phyloP scores from a whole-genome alignment of 2,329 filamentous ascomycete genomes.

The Colletotrichum plurivorum region DNA sequence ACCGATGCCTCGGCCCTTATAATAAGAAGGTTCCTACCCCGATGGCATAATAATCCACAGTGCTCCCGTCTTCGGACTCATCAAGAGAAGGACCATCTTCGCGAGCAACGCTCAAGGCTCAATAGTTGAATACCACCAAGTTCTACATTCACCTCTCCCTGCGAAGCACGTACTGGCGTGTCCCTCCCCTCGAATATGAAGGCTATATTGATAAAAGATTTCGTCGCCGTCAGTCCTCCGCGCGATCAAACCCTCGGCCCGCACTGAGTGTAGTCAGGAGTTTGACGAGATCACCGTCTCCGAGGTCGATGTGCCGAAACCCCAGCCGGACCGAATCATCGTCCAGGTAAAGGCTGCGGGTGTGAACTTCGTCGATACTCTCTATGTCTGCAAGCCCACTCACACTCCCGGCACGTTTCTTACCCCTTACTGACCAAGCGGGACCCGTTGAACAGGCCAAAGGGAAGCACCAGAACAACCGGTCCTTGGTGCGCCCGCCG shows the following conservation, averaged over 20 bases:
- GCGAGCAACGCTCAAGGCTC: too few relatives aligned
- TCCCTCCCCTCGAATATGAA: constrained; percentile 43
- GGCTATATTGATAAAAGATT: constrained; percentile 47
- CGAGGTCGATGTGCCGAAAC: constrained; percentile 42
- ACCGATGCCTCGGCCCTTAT: constrained; percentile 12
- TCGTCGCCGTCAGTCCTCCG: constrained; percentile 41
- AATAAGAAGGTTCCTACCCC: too few relatives aligned
- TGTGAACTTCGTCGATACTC: constrained; percentile 72
- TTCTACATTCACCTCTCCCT: not conserved
- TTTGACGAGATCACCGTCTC: constrained; percentile 46
- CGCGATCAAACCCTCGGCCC: not conserved
- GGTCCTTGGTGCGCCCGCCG: constrained; percentile 66
- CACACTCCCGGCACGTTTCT: not conserved
- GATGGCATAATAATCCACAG: not conserved
- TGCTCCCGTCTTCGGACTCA: not conserved
- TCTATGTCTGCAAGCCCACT: constrained; percentile 58
- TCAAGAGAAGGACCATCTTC: not conserved
- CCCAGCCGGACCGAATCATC: constrained; percentile 43
- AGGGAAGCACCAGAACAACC: constrained; percentile 74
- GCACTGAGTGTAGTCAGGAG: constrained; percentile 24
- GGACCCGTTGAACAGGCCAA: constrained; percentile 53
- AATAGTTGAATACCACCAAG: too few relatives aligned
- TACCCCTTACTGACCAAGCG: not conserved
- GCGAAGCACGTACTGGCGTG: not conserved
- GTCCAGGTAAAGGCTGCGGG: constrained; percentile 66